These are phyloP conservation scores for Taphrina betulina DNA, from an alignment of 1,139 yeast genomes.

Conservation along the genomic window DNA sequence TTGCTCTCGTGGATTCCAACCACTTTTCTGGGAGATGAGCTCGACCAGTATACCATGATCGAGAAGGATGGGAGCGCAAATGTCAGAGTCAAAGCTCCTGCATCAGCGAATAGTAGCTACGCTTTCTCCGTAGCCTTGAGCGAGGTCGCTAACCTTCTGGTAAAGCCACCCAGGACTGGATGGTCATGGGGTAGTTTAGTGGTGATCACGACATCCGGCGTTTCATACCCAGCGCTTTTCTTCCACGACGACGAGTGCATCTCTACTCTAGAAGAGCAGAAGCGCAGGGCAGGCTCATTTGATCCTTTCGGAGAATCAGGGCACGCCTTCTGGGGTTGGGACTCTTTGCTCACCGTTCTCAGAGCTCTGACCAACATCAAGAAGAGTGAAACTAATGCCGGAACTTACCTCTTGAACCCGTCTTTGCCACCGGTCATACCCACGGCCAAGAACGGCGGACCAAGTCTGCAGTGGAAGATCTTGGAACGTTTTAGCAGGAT, in stretches of 20 bases:
- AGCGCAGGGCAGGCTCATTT: conserved; percentile 56
- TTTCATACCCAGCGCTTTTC: conserved; percentile 74
- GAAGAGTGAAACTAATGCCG: conserved; percentile 45
- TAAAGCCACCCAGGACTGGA: conserved; percentile 77
- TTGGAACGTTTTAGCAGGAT: conserved; percentile 82
- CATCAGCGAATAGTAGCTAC: conserved; percentile 46
- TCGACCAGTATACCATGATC: conserved; percentile 20
- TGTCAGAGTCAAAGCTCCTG: conserved; percentile 13
- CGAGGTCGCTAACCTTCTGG: conserved; percentile 72
- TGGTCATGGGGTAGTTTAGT: conserved; percentile 91
- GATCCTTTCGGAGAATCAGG: conserved; percentile 64
- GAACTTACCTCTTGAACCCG: conserved; percentile 44
- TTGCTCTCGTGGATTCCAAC: conserved; percentile 23
- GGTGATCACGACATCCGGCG: conserved; percentile 62
- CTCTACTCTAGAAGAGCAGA: conserved; percentile 64
- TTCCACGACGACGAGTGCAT: conserved; percentile 89
- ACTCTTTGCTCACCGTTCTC: conserved; percentile 57
- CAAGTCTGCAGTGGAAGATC: conserved; percentile 65
- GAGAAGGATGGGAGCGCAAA: conserved; percentile 20
- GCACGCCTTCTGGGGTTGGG: conserved; percentile 88
- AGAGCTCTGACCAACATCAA: conserved; percentile 33
- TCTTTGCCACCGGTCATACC: conserved; percentile 46
- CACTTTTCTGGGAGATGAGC: conserved; percentile 19
- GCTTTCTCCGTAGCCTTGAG: conserved; percentile 63
- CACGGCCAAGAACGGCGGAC: conserved; percentile 35